Conservation (phyloP, 805 yeast species). For the Candida peoriensis region DNA sequence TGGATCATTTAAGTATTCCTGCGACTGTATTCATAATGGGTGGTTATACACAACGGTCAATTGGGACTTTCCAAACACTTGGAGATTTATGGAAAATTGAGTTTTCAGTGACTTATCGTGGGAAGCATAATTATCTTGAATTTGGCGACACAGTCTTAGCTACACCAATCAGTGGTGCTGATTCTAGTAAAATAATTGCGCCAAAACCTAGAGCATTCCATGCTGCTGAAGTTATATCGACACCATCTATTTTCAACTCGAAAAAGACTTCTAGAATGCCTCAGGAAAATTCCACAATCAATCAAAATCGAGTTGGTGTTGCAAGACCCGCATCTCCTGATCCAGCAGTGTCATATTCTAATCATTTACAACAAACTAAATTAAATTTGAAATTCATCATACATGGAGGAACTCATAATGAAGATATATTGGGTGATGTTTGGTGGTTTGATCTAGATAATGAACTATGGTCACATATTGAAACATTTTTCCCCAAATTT, state of each 20-base stretch:
- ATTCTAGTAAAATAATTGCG: slow-evolving; percentile 10
- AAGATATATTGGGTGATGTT: slow-evolving; percentile 38
- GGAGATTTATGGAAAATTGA: slow-evolving; percentile 39
- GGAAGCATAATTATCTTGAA: slow-evolving; percentile 29
- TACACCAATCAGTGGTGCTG: slow-evolving; percentile 23
- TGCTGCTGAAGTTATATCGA: slow-evolving; percentile 24
- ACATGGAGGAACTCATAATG: slow-evolving; percentile 34
- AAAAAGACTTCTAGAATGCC: neutral
- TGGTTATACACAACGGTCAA: slow-evolving; percentile 41
- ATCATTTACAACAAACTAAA: neutral
- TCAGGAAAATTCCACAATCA: slow-evolving; percentile 1
- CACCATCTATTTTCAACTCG: slow-evolving; percentile 2
- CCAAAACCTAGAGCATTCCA: slow-evolving; percentile 35
- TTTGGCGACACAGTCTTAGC: slow-evolving; percentile 34
- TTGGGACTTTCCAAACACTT: slow-evolving; percentile 32
- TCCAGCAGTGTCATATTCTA: slow-evolving; percentile 1
- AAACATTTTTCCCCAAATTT: slow-evolving; percentile 23
- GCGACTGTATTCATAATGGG: slow-evolving; percentile 42
- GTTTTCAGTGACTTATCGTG: slow-evolving; percentile 30
- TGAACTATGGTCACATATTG: slow-evolving; percentile 35
- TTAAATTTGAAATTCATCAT: slow-evolving; percentile 21
- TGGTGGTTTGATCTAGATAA: slow-evolving; percentile 45
- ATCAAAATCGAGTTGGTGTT: slow-evolving; percentile 8
- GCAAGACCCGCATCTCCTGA: slow-evolving; percentile 14
- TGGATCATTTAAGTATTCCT: slow-evolving; percentile 17